Conservation (phyloP, 108 stramenopile species). For the Conticribra guillardii region DNA sequence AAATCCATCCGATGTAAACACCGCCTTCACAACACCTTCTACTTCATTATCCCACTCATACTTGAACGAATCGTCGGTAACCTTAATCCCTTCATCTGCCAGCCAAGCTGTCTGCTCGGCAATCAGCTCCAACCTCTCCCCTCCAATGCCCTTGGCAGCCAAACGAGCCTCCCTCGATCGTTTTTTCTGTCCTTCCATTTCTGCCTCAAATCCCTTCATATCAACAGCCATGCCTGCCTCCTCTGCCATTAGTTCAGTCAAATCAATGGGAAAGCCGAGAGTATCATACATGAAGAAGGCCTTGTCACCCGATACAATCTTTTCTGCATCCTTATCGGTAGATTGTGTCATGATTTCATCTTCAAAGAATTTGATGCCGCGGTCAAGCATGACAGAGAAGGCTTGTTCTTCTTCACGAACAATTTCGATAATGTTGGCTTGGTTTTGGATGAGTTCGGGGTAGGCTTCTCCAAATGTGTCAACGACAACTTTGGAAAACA, state of each 20-base stretch:
- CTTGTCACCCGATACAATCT: slow-evolving; percentile 82
- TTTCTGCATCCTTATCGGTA: not conserved
- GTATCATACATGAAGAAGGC: slow-evolving; percentile 96
- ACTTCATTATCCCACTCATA: slow-evolving; percentile 88
- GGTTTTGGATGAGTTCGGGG: slow-evolving; percentile 87
- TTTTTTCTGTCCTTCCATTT: slow-evolving; percentile 90
- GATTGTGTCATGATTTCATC: slow-evolving; percentile 51
- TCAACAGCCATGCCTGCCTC: slow-evolving; percentile 94
- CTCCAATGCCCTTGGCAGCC: slow-evolving; percentile 56
- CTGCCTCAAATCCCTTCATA: slow-evolving; percentile 80
- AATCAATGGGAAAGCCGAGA: slow-evolving; percentile 97
- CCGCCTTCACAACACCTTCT: slow-evolving; percentile 82
- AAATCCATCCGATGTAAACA: slow-evolving; percentile 84
- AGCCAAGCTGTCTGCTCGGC: slow-evolving; percentile 96
- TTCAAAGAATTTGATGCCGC: slow-evolving; percentile 94
- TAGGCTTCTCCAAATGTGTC: slow-evolving; percentile 92
- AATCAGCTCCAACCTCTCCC: slow-evolving; percentile 83
- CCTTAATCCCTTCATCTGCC: slow-evolving; percentile 67
- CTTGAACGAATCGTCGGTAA: slow-evolving; percentile 87
- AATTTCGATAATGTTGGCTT: slow-evolving; percentile 83
- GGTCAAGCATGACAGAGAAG: slow-evolving; percentile 93
- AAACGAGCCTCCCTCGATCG: slow-evolving; percentile 78
- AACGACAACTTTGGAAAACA: slow-evolving; percentile 71
- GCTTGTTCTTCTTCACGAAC: slow-evolving; percentile 92
- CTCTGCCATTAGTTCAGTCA: slow-evolving; percentile 98